Conservation (phyloP, 202 grass and related monocot genomes). For the Cymbopogon flexuosus region DNA sequence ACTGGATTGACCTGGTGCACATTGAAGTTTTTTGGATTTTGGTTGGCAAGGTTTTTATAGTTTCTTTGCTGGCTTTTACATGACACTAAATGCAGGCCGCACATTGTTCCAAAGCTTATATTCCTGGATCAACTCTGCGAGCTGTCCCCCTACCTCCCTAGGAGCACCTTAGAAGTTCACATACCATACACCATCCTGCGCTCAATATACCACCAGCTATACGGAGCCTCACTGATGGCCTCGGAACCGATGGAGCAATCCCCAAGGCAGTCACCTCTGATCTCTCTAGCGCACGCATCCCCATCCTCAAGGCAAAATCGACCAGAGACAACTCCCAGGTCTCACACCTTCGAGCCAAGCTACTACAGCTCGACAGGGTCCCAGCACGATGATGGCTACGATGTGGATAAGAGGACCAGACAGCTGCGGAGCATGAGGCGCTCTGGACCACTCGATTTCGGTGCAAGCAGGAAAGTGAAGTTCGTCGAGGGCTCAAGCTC, state of each 20-base stretch:
- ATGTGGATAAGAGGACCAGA: constrained; percentile 49
- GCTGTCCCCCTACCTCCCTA: constrained; percentile 70
- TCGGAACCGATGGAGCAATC: constrained; percentile 59
- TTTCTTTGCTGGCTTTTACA: constrained; percentile 20
- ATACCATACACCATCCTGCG: constrained; percentile 89
- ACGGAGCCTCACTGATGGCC: constrained; percentile 47
- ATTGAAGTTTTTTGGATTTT: background rate
- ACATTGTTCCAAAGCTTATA: constrained; percentile 84
- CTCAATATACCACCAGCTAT: constrained; percentile 77
- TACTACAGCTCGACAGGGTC: constrained; percentile 49
- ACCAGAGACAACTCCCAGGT: constrained; percentile 50
- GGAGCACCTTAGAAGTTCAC: constrained; percentile 94
- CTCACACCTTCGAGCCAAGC: constrained; percentile 51
- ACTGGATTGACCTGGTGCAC: constrained; percentile 7
- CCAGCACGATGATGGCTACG: constrained; percentile 55
- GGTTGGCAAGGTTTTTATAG: background rate
- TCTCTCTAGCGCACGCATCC: constrained; percentile 75
- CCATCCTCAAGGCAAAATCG: constrained; percentile 50
- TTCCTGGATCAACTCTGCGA: constrained; percentile 91
- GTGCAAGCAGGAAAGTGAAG: constrained; percentile 63
- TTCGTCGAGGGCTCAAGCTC: constrained; percentile 80
- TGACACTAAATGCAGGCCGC: constrained; percentile 42
- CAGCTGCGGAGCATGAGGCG: constrained; percentile 64
- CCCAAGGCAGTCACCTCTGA: constrained; percentile 76
- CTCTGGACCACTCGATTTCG: constrained; percentile 73